Conservation (phyloP, 208 protist genomes). For the Crithidia mellificae region DNA sequence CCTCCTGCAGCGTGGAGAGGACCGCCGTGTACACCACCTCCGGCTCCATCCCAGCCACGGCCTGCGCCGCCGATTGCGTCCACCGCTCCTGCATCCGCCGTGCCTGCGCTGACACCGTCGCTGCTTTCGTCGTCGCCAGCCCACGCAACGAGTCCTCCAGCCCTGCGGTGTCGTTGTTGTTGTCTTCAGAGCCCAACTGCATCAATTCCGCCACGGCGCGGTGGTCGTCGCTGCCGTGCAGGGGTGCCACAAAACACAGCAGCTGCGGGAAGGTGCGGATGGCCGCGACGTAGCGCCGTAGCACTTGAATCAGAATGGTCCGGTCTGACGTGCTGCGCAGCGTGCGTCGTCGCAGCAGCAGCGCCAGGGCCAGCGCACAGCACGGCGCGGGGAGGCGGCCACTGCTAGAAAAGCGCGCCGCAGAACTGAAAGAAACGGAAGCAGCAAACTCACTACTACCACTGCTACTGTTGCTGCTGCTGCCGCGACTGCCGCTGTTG, state of each 20-base stretch:
- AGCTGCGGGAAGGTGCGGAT: conserved; percentile 9
- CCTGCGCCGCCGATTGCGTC: neutral
- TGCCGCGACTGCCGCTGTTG: neutral
- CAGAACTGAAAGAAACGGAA: neutral
- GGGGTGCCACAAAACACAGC: neutral
- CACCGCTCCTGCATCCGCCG: neutral
- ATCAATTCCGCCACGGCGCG: neutral
- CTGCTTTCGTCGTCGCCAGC: neutral
- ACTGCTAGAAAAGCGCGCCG: neutral
- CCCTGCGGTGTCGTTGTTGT: neutral
- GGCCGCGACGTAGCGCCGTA: conserved; percentile 17
- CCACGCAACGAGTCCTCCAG: neutral
- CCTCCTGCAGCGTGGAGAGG: conserved; percentile 27
- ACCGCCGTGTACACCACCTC: conserved; percentile 20
- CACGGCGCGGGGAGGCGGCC: conserved; percentile 14
- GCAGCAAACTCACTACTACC: neutral
- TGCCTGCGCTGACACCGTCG: neutral
- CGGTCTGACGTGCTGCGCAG: conserved; percentile 22
- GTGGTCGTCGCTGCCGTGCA: conserved; percentile 12
- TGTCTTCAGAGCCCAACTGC: neutral
- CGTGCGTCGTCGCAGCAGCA: conserved; percentile 18
- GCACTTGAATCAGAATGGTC: conserved; percentile 8
- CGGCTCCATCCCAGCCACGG: conserved; percentile 3
- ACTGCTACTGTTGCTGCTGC: neutral
- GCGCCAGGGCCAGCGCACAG: conserved; percentile 17